A percentile compares a stretch with the other conserved stretches of the same genome.
phyloP scores from a whole-genome alignment of 345 rosid species.

The Citrus maxima region DNA sequence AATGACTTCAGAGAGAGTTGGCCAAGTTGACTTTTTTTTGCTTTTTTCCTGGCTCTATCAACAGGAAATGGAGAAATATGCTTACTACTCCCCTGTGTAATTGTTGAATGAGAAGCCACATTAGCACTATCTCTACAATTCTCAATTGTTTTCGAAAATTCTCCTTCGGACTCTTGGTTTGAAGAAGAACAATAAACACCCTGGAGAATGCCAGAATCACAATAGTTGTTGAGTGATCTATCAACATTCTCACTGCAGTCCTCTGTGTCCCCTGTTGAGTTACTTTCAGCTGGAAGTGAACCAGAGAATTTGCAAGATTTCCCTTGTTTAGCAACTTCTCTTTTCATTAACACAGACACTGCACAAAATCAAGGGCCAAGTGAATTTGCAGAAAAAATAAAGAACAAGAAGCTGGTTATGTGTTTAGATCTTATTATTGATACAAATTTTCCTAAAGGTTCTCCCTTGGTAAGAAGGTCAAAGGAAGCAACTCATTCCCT shows the following conservation, averaged over 20 bases:
- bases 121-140: constrained; percentile 17
- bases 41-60: constrained; percentile 42
- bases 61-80: constrained; percentile 12
- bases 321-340: constrained; percentile 46
- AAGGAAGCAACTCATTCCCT: not conserved
- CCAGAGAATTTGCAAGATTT: constrained; percentile 31
- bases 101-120: constrained; percentile 18
- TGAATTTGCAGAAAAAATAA: not conserved
- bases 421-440: too few species aligned
- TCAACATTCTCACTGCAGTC: constrained; percentile 29
- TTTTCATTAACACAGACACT: constrained; percentile 73
- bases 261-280: constrained; percentile 10
- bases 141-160: constrained; percentile 7
- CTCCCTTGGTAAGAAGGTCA: too few species aligned
- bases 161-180: constrained; percentile 23
- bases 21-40: constrained; percentile 49
- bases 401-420: not conserved
- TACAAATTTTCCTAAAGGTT: not conserved
- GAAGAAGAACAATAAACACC: constrained; percentile 27
- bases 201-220: constrained; percentile 2
- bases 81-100: constrained; percentile 16
- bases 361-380: constrained; percentile 24
- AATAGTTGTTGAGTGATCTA: constrained; percentile 26
- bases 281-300: constrained; percentile 33
- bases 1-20: constrained; percentile 84